phyloP scores from a whole-genome alignment of 2,329 filamentous ascomycete species.

The Didymellaceae sp. region DNA sequence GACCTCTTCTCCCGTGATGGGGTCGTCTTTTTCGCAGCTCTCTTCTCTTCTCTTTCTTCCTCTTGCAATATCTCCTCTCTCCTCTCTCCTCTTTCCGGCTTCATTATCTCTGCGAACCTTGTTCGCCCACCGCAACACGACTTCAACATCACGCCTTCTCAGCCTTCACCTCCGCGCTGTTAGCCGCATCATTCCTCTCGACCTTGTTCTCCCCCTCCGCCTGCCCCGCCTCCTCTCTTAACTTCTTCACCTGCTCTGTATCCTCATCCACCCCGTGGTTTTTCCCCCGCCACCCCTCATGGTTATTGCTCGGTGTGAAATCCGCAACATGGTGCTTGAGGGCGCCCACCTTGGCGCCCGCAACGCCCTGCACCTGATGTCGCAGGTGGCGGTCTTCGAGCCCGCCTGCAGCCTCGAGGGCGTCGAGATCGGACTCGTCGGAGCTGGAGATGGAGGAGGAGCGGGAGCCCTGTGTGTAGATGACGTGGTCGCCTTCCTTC shows the following conservation, averaged over 20 bases:
- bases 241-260: conserved; percentile 18
- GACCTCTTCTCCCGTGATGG: too few species aligned
- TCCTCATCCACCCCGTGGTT: conserved; percentile 26
- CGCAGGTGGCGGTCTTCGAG: conserved; percentile 33
- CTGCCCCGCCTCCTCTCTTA: conserved; percentile 13
- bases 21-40: too few species aligned
- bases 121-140: too few species aligned
- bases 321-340: conserved; percentile 36
- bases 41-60: too few species aligned
- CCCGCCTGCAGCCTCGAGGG: conserved; percentile 33
- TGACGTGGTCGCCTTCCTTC: conserved; percentile 58
- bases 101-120: too few species aligned
- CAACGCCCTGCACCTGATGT: conserved; percentile 39
- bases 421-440: conserved; percentile 65
- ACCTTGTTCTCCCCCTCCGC: background rate
- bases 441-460: conserved; percentile 59
- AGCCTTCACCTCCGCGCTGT: background rate
- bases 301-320: conserved; percentile 29
- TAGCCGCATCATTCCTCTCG: background rate
- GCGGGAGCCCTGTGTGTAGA: conserved; percentile 61
- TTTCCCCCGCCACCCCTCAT: conserved; percentile 33
- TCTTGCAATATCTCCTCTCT: too few species aligned
- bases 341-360: conserved; percentile 28
- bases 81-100: too few species aligned
- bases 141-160: background rate